A percentile compares a stretch with the other conserved stretches of the same genome.
These are phyloP conservation scores for Chrysochromulina tobinii DNA, from an alignment of 78 protist genomes.

Conservation along the genomic window DNA sequence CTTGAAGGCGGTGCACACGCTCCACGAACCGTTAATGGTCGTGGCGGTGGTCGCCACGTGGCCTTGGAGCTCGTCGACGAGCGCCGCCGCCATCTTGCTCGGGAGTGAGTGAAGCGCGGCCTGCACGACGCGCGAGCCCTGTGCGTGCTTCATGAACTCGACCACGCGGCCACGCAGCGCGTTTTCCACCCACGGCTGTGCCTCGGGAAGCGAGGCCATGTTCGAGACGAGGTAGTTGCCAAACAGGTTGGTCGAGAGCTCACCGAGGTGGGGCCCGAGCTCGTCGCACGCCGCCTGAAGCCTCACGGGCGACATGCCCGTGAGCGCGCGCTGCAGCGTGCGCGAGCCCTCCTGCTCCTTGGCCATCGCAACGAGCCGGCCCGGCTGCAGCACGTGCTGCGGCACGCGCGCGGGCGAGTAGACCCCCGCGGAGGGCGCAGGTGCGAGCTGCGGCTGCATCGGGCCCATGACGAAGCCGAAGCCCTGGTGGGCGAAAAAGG, in stretches of 20 bases:
- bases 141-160: background rate
- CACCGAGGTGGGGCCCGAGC: slow-evolving; percentile 1
- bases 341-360: background rate
- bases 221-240: slow-evolving; percentile 12
- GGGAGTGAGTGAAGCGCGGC: background rate
- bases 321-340: background rate
- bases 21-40: slow-evolving; percentile 10
- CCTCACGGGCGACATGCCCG: background rate
- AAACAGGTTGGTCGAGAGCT: background rate
- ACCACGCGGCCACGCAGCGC: background rate
- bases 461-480: too few species aligned
- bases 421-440: too few species aligned
- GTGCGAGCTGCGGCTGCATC: too few species aligned
- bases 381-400: too few species aligned
- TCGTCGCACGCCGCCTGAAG: background rate
- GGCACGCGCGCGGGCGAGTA: too few species aligned
- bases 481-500: too few species aligned
- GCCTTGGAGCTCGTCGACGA: background rate
- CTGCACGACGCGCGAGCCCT: background rate
- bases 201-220: background rate
- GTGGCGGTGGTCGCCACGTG: background rate
- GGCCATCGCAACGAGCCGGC: background rate
- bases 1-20: slow-evolving; percentile 13
- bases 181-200: background rate
- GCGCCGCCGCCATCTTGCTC: background rate